Evolutionary conservation across 495 filamentous ascomycete species (phyloP).

Genomic region (Tuber microsphaerosporum): DNA sequence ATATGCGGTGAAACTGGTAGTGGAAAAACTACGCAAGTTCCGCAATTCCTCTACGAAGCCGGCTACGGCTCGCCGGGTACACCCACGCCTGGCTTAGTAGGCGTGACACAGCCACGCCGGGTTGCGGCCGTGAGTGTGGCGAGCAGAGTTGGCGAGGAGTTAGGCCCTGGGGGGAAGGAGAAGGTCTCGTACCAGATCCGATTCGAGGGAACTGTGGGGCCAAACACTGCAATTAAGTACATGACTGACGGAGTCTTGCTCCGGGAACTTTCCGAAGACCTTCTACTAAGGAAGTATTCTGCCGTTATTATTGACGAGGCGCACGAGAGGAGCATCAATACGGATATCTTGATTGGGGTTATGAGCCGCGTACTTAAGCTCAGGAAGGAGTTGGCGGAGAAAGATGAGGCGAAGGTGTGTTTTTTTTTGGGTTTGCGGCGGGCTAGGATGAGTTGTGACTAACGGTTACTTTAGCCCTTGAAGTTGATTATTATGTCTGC

Average conservation of each 20-base stretch:
- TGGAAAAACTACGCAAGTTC: constrained; percentile 94
- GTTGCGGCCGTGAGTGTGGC: constrained; percentile 95
- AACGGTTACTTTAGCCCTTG: constrained; percentile 53
- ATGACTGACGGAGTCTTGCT: constrained; percentile 98
- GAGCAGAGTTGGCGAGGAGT: constrained; percentile 76
- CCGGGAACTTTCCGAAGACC: constrained; percentile 83
- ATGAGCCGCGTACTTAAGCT: constrained; percentile 84
- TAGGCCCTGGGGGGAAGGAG: constrained; percentile 56
- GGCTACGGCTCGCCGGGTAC: constrained; percentile 75
- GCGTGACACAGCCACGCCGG: constrained; percentile 86
- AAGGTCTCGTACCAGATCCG: constrained; percentile 90
- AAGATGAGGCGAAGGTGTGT: constrained; percentile 48
- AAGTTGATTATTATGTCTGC: constrained; percentile 99
- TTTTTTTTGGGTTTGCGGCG: no score
- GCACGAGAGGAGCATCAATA: constrained; percentile 94
- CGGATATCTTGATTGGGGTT: constrained; percentile 94
- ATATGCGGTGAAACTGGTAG: constrained; percentile 95
- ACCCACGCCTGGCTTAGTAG: constrained; percentile 83
- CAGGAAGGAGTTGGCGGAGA: constrained; percentile 55
- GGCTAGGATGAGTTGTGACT: neutral
- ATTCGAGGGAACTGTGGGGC: constrained; percentile 76
- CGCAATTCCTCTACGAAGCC: constrained; percentile 90
- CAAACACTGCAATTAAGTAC: constrained; percentile 90
- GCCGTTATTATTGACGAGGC: constrained; percentile 94
- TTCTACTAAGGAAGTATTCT: constrained; percentile 86